Base-by-base conservation (phyloP, 106 monocot species). In the Narthecium ossifragum region DNA sequence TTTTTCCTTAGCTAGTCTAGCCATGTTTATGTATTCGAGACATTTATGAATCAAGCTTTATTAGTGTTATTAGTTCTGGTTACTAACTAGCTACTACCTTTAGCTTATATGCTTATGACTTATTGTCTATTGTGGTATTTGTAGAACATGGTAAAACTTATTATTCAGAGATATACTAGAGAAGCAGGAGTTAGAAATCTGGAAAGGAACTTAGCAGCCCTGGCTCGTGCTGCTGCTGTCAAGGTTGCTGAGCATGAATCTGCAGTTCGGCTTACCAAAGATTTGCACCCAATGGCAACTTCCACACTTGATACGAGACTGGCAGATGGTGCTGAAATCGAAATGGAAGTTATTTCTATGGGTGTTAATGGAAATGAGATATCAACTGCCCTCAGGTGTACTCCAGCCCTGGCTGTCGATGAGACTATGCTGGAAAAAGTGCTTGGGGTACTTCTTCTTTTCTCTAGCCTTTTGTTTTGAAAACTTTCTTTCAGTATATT, bases 311-410 rank as follows among this genome's bases (percentile, higher is more conserved):
- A 86, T 23, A 69, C 86, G 20, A 69, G 86, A 23, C 84, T 99
- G 31, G 71, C 84, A 65, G 90, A 87, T 73, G 68, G 66, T 32
- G 77, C 89, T 15, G 98, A 91, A 65, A 85, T 91, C 46, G 98
- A 99, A 70, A 99, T 99, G 91, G 98, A 99, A 55, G 91, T 85
- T 50, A 90, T 99, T 74, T 77, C 91, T 34, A 76, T 92, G 76
- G 78, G 70, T 55, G 66, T 81, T 36, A 80, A 77, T 25, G 70
- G 66, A 52, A 66, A 80, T 59, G 91, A 87, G 48, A 76, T 88
- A 56, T 70, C 79, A 60, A 81, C 73, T 58, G 62, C 66, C 62
- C 73, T 80, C 59, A 57, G 78, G 37, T 72, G 62, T 63, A 51
- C 68, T 22, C 66, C 84, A 14, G 53, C 57, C 12, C 45, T 91